Percentiles rank a stretch among this genome's conserved stretches.
Evolutionary conservation across 1,139 yeast genomes (phyloP).

Genomic region (Blastobotrys illinoisensis): DNA sequence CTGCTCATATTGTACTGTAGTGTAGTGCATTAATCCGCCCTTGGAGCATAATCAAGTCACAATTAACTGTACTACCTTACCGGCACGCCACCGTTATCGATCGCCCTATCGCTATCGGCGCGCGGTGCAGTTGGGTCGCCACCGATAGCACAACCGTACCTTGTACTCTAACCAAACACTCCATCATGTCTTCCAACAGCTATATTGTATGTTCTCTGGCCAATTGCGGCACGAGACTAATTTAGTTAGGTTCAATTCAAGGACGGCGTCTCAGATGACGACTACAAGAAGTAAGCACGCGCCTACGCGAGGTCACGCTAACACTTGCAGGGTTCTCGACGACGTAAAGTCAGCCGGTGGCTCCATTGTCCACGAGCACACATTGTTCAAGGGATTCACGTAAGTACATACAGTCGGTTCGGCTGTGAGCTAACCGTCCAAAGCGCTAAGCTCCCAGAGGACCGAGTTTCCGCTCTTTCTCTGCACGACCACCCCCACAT

Average conservation of each 20-base stretch:
- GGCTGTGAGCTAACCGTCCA: neutral
- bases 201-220: conserved; percentile 7
- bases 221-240: neutral
- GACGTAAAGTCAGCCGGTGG: conserved; percentile 10
- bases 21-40: neutral
- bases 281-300: conserved; percentile 19
- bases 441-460: conserved; percentile 29
- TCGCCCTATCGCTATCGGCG: neutral
- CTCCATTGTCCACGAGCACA: conserved; percentile 25
- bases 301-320: neutral
- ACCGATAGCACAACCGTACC: neutral
- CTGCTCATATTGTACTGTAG: too few species aligned
- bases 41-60: neutral
- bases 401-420: conserved; percentile 6
- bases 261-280: conserved; percentile 23
- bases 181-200: conserved; percentile 1
- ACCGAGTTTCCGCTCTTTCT: conserved; percentile 21
- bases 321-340: neutral
- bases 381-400: conserved; percentile 29
- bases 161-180: neutral
- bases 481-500: conserved; percentile 26
- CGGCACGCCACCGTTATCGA: neutral
- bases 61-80: neutral
- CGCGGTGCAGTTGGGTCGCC: neutral
- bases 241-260: conserved; percentile 24